Evolutionary conservation across 331 rosid species (phyloP).

Genomic region (Telfairia occidentalis): DNA sequence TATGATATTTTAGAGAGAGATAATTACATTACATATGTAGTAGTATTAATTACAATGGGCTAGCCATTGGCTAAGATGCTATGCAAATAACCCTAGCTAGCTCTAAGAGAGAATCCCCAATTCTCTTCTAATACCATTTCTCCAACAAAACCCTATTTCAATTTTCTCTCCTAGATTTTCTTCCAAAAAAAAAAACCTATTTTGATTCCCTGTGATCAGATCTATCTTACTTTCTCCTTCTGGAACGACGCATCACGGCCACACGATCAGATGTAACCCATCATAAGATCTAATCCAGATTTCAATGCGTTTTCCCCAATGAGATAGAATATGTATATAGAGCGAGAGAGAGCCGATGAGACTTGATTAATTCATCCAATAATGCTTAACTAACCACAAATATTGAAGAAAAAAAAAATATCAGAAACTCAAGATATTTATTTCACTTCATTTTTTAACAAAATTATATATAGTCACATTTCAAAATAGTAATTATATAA

Average conservation of each 20-base stretch:
- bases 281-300: background rate
- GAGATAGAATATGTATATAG: background rate
- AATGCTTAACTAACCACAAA: background rate
- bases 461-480: background rate
- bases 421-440: background rate
- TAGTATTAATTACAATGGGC: background rate
- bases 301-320: constrained; percentile 6
- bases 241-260: background rate
- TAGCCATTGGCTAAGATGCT: background rate
- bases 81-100: constrained; percentile 6
- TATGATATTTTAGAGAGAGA: background rate
- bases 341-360: background rate
- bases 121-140: too few species aligned
- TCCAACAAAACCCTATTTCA: too few species aligned
- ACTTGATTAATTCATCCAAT: background rate
- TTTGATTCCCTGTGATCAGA: background rate
- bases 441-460: background rate
- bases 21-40: background rate
- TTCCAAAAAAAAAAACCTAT: background rate
- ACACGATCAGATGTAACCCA: background rate
- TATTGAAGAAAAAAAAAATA: background rate
- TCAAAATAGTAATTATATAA: background rate
- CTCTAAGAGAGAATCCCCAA: background rate
- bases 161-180: too few species aligned
- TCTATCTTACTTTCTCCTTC: background rate